Conservation (phyloP, 768 basidiomycete species). For the Lentinus brumalis region DNA sequence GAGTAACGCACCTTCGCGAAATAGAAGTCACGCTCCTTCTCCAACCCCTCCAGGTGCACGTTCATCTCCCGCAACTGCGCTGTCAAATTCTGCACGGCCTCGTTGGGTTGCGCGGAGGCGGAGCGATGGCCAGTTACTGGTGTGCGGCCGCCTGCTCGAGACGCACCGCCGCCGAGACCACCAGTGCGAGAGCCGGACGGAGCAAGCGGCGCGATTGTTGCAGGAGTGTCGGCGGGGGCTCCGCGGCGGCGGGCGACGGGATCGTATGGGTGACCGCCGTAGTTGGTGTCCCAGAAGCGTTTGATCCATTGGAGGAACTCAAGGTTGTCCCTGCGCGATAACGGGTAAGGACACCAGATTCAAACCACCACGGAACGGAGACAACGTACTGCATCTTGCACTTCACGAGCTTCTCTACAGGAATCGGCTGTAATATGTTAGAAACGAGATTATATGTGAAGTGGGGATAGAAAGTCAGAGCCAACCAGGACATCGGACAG, state of each 20-base stretch:
- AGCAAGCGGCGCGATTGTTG: conserved; percentile 72
- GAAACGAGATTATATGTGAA: background rate
- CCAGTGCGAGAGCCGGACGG: conserved; percentile 36
- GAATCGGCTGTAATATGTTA: conserved; percentile 70
- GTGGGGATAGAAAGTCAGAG: background rate
- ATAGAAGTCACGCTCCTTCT: conserved; percentile 98
- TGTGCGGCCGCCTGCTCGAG: conserved; percentile 68
- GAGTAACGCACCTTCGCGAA: conserved; percentile 81
- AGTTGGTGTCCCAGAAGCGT: conserved; percentile 93
- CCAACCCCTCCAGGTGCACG: conserved; percentile 81
- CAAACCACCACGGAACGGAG: background rate
- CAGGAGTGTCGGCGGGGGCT: conserved; percentile 72
- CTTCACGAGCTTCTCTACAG: conserved; percentile 90
- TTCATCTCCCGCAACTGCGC: conserved; percentile 82
- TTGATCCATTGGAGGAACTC: conserved; percentile 99
- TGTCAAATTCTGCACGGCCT: conserved; percentile 68
- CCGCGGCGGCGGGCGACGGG: conserved; percentile 81
- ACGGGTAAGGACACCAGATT: conserved; percentile 12
- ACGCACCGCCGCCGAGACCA: conserved; percentile 36
- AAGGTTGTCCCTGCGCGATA: conserved; percentile 78
- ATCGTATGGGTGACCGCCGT: conserved; percentile 86
- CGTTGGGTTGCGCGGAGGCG: conserved; percentile 66
- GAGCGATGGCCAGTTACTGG: conserved; percentile 71
- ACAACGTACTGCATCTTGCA: conserved; percentile 96
- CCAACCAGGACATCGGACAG: no score